phyloP scores from a whole-genome alignment of 2,329 filamentous ascomycete genomes.

The Curvularia lunata region DNA sequence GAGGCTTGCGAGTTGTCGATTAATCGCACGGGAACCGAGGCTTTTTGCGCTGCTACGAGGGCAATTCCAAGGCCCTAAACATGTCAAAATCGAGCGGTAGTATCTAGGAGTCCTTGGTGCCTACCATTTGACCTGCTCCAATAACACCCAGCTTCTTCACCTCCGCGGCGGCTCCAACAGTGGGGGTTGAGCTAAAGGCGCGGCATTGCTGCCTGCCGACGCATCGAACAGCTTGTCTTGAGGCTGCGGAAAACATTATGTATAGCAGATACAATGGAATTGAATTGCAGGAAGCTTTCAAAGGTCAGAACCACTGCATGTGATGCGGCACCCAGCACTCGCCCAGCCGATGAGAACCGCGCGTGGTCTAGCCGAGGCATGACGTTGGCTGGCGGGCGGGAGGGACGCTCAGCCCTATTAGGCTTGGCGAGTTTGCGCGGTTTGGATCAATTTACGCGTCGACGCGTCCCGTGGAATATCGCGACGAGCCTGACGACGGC shows the following conservation, averaged over 20 bases:
- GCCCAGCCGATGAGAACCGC: constrained; percentile 37
- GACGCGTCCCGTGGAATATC: constrained; percentile 35
- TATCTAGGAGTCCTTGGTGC: constrained; percentile 29
- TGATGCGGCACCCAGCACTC: constrained; percentile 14
- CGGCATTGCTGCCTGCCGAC: constrained; percentile 46
- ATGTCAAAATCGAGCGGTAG: constrained; percentile 38
- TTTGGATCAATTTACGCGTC: constrained; percentile 45
- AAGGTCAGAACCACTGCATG: constrained; percentile 21
- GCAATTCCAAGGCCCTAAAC: constrained; percentile 89
- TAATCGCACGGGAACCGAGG: constrained; percentile 81
- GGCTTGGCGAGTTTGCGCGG: constrained; percentile 33
- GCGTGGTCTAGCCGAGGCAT: constrained; percentile 29
- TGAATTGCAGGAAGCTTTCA: constrained; percentile 2
- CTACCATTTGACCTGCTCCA: constrained; percentile 94
- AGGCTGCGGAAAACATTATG: constrained; percentile 44
- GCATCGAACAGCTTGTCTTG: constrained; percentile 36
- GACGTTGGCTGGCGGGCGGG: constrained; percentile 20
- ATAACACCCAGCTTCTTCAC: constrained; percentile 90
- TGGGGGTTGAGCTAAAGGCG: constrained; percentile 71
- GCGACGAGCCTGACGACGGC: constrained; percentile 7
- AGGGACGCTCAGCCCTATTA: constrained; percentile 5
- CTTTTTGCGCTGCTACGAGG: constrained; percentile 86
- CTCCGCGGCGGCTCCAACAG: constrained; percentile 66
- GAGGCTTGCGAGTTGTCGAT: constrained; percentile 85
- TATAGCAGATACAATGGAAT: neutral